Conservation (phyloP, 2,329 filamentous ascomycete species). For the Chaetomiaceae sp. region DNA sequence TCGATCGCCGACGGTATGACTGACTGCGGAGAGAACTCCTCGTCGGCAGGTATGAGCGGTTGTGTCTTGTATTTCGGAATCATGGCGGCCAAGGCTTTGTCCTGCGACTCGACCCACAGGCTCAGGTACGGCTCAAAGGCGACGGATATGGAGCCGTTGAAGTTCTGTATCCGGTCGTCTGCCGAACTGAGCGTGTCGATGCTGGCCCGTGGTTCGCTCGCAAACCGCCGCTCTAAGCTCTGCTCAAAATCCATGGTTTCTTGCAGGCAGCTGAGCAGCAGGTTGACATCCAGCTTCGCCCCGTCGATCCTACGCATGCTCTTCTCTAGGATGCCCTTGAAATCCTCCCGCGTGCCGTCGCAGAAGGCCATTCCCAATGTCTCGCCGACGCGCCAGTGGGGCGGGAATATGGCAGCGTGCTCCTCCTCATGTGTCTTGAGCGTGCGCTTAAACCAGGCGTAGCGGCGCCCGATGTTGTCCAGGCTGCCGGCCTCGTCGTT, state of each 20-base stretch:
- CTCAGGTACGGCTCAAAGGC: conserved; percentile 97
- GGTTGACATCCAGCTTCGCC: conserved; percentile 79
- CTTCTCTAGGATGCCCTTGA: conserved; percentile 84
- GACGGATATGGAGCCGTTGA: conserved; percentile 88
- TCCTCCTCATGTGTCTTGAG: conserved; percentile 94
- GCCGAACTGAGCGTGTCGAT: conserved; percentile 83
- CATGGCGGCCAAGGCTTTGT: conserved; percentile 76
- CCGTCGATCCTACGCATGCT: conserved; percentile 77
- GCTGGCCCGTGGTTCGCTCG: conserved; percentile 67
- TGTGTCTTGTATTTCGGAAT: conserved; percentile 86
- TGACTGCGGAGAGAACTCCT: conserved; percentile 85
- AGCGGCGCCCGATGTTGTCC: conserved; percentile 92
- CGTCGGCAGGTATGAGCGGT: conserved; percentile 73
- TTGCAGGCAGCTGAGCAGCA: conserved; percentile 83
- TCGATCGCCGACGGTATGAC: conserved; percentile 94
- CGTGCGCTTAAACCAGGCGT: conserved; percentile 95
- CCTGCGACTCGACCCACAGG: conserved; percentile 94
- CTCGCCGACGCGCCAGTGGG: conserved; percentile 86
- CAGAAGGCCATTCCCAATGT: conserved; percentile 88
- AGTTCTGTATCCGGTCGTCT: conserved; percentile 70
- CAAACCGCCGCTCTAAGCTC: conserved; percentile 77
- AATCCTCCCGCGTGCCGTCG: conserved; percentile 92
- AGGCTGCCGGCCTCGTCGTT: conserved; percentile 94
- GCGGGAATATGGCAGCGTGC: conserved; percentile 81
- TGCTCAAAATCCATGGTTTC: conserved; percentile 98